Base-by-base conservation (phyloP, 345 rosid species). In the Hypericum androsaemum region DNA sequence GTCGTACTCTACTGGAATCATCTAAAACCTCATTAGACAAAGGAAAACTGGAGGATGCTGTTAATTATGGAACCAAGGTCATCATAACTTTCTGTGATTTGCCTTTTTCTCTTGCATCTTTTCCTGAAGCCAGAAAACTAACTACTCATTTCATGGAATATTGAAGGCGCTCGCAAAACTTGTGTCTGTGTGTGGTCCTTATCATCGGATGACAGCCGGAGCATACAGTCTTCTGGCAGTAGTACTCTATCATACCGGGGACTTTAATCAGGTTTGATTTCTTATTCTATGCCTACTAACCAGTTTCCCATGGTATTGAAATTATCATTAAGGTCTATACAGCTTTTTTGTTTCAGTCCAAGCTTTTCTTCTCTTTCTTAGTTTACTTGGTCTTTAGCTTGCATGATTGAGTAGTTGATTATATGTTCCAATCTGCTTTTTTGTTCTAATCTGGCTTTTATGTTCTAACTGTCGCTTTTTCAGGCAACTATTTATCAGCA, bases 181-280 rank as follows among this genome's bases (percentile, higher is more conserved):
- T 37, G 72, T 62, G 38, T 62, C 72, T 22, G 72, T 67, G 10
- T 67, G 72, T 43, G 72, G 72, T 45, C 72, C 72, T 41, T 67
- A 57, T 58, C 72, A 67, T 57, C 67, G 67, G 42, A 67, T 62
- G 72, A 62, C 72, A 37, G 72, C 72, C 10, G 72, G 67, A 41
- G 72, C 72, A 37, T 67, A 67, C n/a, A 67, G 72, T 61, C 63
- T 67, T 11, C 50, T 67, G 46, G 72, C 72, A 36, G 72, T 67
- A 13, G 72, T 67, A 16, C 67, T 62, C 37, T 67, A 67, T 45
- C 72, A 67, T 42, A 67, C 72, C 12, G 72, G 72, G 43, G 72
- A 67, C 15, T 67, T 67, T 39, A 67, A 67, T 61, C 67, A 67
- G 96, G 98, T 92, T 66, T 55, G 43, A 63, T 37, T 68, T 74